Base-by-base conservation (phyloP, 192 early-diverging fungal genomes). In the Umbelopsis isabellina region DNA sequence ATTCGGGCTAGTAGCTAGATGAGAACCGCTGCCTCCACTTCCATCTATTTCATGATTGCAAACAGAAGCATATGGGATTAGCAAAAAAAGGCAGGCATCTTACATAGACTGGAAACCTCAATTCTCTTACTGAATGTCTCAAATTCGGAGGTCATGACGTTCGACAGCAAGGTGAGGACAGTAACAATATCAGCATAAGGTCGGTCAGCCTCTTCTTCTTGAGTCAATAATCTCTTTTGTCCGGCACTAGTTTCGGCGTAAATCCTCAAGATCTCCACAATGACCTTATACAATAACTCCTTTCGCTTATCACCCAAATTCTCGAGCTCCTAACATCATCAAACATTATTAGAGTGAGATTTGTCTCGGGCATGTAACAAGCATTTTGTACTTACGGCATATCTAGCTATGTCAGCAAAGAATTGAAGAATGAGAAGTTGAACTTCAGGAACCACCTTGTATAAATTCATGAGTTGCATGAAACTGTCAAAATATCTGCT, bases 391-490 rank as follows among this genome's bases (percentile, higher is more conserved):
- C 67, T 35, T 51, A 83, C 72, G 1, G 81, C 64, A 61, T 85
- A 81, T 45, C 74, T 81, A 47, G 85, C 79, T 44, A 91, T 52
- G 51, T 87, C 84, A 2, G 73, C 75, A 65, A 86, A 89, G 44
- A 91, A 76, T 21, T 78, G 69, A 22, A 94, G 68, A 27, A 93
- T 83, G 23, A 84, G 75, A 49, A 90, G 69, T 70, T 87, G 85
- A 8, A 94, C 89, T 58, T 93, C 89, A 12, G 86, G 70, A 55
- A 81, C 75, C 48, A 76, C 84, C 53, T 83, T 81, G 79, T 94
- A 94, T 12, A 92, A 53, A 47, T 89, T 68, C 69, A 94, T 77
- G 16, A 94, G 69, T 66, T 86, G 75, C 9, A 88, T 75, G 72
- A 94, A 89, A 46, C 81, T 81, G 20, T 83, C 81, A 53, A 93